Base-by-base conservation (phyloP, 2,329 filamentous ascomycete genomes). In the Phialophora verrucosa region DNA sequence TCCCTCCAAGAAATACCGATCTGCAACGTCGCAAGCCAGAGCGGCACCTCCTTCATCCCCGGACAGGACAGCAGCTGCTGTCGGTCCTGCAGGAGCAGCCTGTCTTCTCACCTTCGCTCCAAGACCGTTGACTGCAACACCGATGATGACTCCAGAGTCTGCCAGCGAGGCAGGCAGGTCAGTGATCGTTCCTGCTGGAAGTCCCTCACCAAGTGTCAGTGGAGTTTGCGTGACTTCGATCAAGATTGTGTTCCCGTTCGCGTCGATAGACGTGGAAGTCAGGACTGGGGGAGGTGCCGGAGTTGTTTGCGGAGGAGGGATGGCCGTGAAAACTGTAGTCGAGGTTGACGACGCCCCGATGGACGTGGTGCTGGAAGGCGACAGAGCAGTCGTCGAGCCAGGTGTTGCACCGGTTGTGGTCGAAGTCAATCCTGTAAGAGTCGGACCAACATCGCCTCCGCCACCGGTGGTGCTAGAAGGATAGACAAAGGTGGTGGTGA, bases 171-270 rank as follows among this genome's bases (percentile, higher is more conserved):
- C 42, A 2, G 69, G 63, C 17, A 72, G 69, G 14, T 62, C 59
- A 4, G 59, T 68, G 14, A 67, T 59, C 0, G 64, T 66, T 20
- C 70, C 70, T 23, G 59, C 67, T 12, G 64, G 62, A 14, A 72
- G 56, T 42, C 70, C 70, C 44, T 65, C 64, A 8, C 70, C 70
- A 3, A 72, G 58, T n/a, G 62, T 59, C 2, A 69, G 38, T 12
- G 62, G 44, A 42, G 66, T 63, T 29, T 70, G 68, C 4, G 59
- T 62, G n/a, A 63, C 31, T 35, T 53, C 55, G 23, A 66, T 54
- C 4, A 64, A 63, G 25, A 65, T 47, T 4, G 66, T 66, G 31
- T 68, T 64, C 11, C 68, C 68, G 25, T 65, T 31, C 11, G 58
- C 58, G 32, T 70, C 66, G 1, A 63, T 50, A 5, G 68, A 55